Evolutionary conservation across 2,329 filamentous ascomycete genomes (phyloP).

Genomic region (Calonectria crousiana): DNA sequence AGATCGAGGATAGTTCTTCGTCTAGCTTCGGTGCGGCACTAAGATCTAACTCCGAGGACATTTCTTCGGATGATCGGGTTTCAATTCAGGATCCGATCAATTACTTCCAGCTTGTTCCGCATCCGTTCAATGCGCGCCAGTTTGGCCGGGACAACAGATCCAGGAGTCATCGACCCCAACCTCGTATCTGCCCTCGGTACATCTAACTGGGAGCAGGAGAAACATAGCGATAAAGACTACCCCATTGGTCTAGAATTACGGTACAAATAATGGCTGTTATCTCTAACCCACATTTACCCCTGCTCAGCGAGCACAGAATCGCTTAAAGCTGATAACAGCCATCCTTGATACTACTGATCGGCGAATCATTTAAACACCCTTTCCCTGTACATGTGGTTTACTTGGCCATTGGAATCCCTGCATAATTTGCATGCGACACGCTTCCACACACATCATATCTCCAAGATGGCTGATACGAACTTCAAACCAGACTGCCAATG

Average conservation of each 20-base stretch:
- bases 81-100: neutral
- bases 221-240: neutral
- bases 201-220: neutral
- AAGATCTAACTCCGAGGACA: neutral
- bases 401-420: too few relatives aligned
- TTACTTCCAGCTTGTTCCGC: neutral
- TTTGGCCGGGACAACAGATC: neutral
- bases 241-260: neutral
- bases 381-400: neutral
- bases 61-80: neutral
- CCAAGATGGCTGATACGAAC: neutral
- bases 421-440: neutral
- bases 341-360: neutral
- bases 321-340: neutral
- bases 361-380: neutral
- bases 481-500: constrained; percentile 1
- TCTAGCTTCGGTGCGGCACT: neutral
- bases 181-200: neutral
- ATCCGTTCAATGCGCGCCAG: neutral
- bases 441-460: too few relatives aligned
- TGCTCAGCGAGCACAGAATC: neutral
- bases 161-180: neutral
- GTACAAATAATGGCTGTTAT: neutral
- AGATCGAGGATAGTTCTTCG: neutral
- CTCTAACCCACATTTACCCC: neutral